Conservation (phyloP, 208 protist species). For the Naegleria gruberi region DNA sequence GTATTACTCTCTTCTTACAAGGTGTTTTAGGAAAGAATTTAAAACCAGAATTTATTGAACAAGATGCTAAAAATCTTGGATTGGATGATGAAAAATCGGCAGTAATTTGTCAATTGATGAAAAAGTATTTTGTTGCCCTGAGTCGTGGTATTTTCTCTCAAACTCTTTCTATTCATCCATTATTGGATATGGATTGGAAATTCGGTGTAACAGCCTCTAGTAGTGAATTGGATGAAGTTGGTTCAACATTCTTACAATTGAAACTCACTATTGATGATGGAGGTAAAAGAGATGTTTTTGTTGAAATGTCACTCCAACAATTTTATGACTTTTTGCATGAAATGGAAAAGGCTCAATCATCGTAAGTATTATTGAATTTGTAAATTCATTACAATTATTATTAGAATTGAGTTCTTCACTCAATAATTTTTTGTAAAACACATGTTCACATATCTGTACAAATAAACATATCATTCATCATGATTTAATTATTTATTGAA, state of each 20-base stretch:
- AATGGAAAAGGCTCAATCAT: slow-evolving; percentile 8
- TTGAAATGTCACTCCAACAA: neutral
- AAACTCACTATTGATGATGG: neutral
- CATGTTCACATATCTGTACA: no score
- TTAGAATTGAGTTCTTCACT: neutral
- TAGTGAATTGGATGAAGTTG: neutral
- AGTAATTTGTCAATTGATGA: neutral
- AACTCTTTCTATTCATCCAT: neutral
- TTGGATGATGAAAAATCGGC: neutral
- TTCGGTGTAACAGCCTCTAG: slow-evolving; percentile 3
- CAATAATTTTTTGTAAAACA: no score
- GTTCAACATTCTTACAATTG: slow-evolving; percentile 15
- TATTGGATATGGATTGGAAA: slow-evolving; percentile 22
- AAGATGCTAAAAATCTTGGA: neutral
- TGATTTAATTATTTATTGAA: no score
- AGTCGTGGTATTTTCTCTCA: neutral
- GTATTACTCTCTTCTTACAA: neutral
- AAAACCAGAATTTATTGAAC: neutral
- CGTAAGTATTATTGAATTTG: neutral
- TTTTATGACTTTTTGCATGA: slow-evolving; percentile 20
- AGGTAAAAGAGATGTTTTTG: neutral
- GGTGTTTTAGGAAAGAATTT: neutral
- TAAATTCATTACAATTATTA: no score
- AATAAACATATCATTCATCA: no score
- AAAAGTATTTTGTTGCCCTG: slow-evolving; percentile 2